A percentile compares a stretch with the other conserved stretches of the same genome.
These are phyloP conservation scores for Tricholoma saponaceum DNA, from an alignment of 768 basidiomycete genomes.

Conservation along the genomic window DNA sequence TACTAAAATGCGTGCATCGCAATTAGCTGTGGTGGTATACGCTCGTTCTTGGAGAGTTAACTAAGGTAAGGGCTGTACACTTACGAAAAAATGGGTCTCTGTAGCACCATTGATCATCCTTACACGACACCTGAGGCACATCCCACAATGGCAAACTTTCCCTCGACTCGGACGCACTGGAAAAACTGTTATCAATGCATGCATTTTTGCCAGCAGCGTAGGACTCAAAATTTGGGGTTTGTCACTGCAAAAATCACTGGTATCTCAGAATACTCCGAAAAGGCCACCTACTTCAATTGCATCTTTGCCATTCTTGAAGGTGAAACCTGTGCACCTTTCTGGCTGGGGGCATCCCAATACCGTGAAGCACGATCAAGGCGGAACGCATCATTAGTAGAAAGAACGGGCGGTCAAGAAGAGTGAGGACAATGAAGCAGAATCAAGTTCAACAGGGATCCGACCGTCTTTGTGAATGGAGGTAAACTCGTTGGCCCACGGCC, in stretches of 20 bases:
- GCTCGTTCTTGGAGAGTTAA: conserved; percentile 43
- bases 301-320: conserved; percentile 36
- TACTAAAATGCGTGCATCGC: conserved; percentile 44
- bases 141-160: conserved; percentile 33
- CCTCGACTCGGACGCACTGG: conserved; percentile 56
- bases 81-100: conserved; percentile 17
- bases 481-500: too few species aligned
- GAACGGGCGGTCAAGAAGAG: background rate
- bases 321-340: conserved; percentile 27
- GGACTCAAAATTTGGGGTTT: conserved; percentile 30
- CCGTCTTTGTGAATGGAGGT: background rate
- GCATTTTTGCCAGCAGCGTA: too few species aligned
- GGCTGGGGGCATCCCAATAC: conserved; percentile 33
- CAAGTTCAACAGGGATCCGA: background rate
- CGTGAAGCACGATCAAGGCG: conserved; percentile 28
- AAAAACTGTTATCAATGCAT: conserved; percentile 46
- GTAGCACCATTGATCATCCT: too few species aligned
- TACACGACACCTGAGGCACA: conserved; percentile 25
- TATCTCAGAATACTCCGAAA: background rate
- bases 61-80: conserved; percentile 23
- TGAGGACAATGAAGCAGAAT: background rate
- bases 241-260: conserved; percentile 19
- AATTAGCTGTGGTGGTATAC: conserved; percentile 40
- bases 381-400: conserved; percentile 33
- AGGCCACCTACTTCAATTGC: conserved; percentile 37